Evolutionary conservation across 177 flowering plant genomes (phyloP).

Genomic region (Vitis hybrid): DNA sequence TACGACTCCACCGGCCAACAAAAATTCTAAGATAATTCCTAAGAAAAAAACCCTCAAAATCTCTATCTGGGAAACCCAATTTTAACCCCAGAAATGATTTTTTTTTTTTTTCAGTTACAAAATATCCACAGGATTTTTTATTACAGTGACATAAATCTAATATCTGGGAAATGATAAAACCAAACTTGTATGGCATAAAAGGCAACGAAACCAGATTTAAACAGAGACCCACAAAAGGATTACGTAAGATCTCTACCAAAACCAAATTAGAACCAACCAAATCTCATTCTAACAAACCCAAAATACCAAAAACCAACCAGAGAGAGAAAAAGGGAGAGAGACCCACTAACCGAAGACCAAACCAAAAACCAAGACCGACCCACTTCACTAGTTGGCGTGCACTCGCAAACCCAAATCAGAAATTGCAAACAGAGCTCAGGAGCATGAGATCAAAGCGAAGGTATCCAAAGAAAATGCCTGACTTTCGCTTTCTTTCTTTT

Average conservation of each 20-base stretch:
- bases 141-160: background rate
- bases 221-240: conserved; percentile 16
- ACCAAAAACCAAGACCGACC: conserved; percentile 15
- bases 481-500: conserved; percentile 22
- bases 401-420: conserved; percentile 15
- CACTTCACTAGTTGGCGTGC: conserved; percentile 22
- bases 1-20: conserved; percentile 9
- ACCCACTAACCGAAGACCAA: conserved; percentile 3
- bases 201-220: conserved; percentile 8
- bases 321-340: conserved; percentile 16
- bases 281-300: conserved; percentile 14
- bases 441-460: conserved; percentile 19
- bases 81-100: too few relatives aligned
- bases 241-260: conserved; percentile 36
- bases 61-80: background rate
- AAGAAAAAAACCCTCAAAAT: background rate
- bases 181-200: background rate
- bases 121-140: background rate
- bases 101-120: too few relatives aligned
- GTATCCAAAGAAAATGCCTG: conserved; percentile 30
- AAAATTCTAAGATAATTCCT: background rate
- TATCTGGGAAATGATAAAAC: too few relatives aligned
- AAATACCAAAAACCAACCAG: conserved; percentile 3
- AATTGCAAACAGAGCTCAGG: conserved; percentile 9
- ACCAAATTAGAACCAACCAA: conserved; percentile 23